Conservation (phyloP, 768 basidiomycete genomes). For the Rhodocollybia butyracea region DNA sequence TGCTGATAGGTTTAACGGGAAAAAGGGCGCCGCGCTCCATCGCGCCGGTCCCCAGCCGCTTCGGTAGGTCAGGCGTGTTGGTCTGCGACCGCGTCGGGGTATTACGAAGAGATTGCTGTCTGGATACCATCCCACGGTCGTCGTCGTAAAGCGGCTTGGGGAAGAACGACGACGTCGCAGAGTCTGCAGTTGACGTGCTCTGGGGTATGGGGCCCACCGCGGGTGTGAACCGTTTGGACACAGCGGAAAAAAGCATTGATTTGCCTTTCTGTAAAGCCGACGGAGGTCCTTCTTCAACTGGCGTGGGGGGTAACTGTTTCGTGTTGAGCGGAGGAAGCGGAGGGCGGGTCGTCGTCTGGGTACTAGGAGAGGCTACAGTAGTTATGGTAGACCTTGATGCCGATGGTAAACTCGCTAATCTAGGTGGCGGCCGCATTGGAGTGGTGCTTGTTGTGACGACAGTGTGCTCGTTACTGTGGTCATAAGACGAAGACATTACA, state of each 20-base stretch:
- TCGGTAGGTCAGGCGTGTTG: too few relatives aligned
- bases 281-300: background rate
- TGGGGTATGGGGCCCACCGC: background rate
- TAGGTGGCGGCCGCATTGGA: background rate
- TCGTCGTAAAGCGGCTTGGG: background rate
- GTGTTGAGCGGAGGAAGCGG: conserved; percentile 1
- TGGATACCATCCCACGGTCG: background rate
- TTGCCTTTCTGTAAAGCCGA: background rate
- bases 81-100: background rate
- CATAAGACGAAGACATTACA: background rate
- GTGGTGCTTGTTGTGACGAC: background rate
- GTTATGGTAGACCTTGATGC: background rate
- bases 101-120: background rate
- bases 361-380: background rate
- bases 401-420: background rate
- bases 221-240: background rate
- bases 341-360: background rate
- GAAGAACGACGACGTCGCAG: conserved; percentile 4
- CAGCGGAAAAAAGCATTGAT: background rate
- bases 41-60: too few relatives aligned
- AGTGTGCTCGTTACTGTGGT: background rate
- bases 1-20: background rate
- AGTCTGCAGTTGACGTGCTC: conserved; percentile 2
- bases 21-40: background rate
- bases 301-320: conserved; percentile 1